These are phyloP conservation scores for Echeveria elegans DNA, from an alignment of 164 flowering plant species.

Conservation along the genomic window DNA sequence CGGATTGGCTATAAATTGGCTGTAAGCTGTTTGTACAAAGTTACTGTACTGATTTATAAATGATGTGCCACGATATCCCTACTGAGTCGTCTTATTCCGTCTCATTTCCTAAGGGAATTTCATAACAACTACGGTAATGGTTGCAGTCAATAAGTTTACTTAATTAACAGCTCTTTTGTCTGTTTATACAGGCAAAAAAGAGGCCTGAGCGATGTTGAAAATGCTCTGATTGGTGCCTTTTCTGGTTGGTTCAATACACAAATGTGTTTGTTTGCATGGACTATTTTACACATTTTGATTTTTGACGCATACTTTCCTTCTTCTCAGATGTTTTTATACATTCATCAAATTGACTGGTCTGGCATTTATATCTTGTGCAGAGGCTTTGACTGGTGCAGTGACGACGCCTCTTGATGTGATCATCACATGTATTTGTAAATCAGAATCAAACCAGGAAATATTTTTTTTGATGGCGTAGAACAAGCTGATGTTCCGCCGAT, in stretches of 20 bases:
- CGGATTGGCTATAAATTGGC: slow-evolving; percentile 81
- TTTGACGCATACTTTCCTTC: background rate
- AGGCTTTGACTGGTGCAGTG: slow-evolving; percentile 88
- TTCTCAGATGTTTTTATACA: too few species aligned
- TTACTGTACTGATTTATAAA: too few species aligned
- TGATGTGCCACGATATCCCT: too few species aligned
- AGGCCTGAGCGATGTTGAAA: slow-evolving; percentile 80
- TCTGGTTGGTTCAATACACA: slow-evolving; percentile 57
- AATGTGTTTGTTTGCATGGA: too few species aligned
- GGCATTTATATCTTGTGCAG: too few species aligned
- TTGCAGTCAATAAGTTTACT: background rate
- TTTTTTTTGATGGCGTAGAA: too few species aligned
- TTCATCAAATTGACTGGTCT: too few species aligned
- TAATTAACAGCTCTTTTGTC: background rate
- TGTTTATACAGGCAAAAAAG: slow-evolving; percentile 58
- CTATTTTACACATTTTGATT: too few species aligned
- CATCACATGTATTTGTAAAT: background rate
- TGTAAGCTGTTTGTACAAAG: slow-evolving; percentile 32
- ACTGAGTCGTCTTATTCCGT: too few species aligned
- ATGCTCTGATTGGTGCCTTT: slow-evolving; percentile 93
- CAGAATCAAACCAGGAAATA: too few species aligned
- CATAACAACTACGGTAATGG: background rate
- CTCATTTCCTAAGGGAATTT: background rate
- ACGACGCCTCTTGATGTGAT: slow-evolving; percentile 97
- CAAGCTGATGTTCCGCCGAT: background rate